Base-by-base conservation (phyloP, 2,329 filamentous ascomycete species). In the Pezicula carpinea region DNA sequence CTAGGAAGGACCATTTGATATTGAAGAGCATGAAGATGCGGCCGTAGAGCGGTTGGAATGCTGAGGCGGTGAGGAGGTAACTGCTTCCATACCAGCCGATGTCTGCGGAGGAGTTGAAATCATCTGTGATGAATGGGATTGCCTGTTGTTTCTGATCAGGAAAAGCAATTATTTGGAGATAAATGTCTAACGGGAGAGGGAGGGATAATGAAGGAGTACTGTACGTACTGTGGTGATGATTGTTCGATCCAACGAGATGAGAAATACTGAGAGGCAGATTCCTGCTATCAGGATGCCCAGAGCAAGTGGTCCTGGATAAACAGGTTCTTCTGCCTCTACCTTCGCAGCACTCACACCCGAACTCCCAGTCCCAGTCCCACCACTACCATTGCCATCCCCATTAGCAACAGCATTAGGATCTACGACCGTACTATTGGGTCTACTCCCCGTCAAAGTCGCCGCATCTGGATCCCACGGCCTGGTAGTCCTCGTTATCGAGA, bases 101-200 rank as follows among this genome's bases (percentile, higher is more conserved):
- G 50, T 68, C 66, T 21, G 58, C 52, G 11, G 62, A 56, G 11
- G 61, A 63, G 18, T 66, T 54, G 48, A 69, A 69, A 18, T 64
- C 60, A 22, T 50, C 38, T 1, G 67, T 67, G 31, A 70, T 69
- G 26, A 60, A 59, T n/a, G 67, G 67, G 32, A 69, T 66, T n/a
- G 67, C 67, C 29, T 60, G 63, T 39, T 54, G 53, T 46, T 51
- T 52, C 31, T 40, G n/a, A n/a, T n/a, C n/a, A n/a, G n/a, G n/a
- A n/a, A n/a, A n/a, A n/a, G n/a, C n/a, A n/a, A n/a, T n/a, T n/a
- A n/a, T n/a, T n/a, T n/a, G 13, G 36, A 38, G 11, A 17, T 23
- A 22, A 31, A 4, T 31, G 13, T 11, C 3, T 4, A 41, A 7
- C 10, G 6, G n/a, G 6, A 33, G 17, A 34, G 13, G 13, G 13